Conservation (phyloP, 352 stramenopile genomes). For the Salisapilia sapeloensis region DNA sequence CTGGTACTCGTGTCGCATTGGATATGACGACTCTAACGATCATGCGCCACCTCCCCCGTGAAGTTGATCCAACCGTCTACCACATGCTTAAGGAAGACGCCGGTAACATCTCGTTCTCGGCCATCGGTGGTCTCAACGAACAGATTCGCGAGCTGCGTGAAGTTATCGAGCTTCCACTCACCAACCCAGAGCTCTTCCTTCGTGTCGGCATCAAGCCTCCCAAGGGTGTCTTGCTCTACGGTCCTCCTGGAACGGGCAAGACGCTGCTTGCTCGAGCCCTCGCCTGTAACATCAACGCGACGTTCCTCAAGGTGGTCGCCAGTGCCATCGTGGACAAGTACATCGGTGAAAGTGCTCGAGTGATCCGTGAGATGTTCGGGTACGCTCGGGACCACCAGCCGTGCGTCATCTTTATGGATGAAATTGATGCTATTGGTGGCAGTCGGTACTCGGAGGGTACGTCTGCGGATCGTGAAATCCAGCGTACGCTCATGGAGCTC, state of each 20-base stretch:
- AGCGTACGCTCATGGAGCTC: constrained; percentile 99
- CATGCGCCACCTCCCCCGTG: constrained; percentile 95
- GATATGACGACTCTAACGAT: constrained; percentile 99
- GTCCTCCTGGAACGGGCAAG: constrained; percentile 98
- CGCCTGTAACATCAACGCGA: constrained; percentile 98
- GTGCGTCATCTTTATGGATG: constrained; percentile 99
- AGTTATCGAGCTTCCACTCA: constrained; percentile 97
- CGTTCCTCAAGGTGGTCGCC: constrained; percentile 99
- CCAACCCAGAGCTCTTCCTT: constrained; percentile 98
- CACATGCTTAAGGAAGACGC: constrained; percentile 98
- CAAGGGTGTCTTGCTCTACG: constrained; percentile 96
- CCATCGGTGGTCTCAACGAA: constrained; percentile 97
- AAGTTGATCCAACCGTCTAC: constrained; percentile 99
- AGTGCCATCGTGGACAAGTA: constrained; percentile 99
- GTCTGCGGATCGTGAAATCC: constrained; percentile 94
- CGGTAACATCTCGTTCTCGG: constrained; percentile 92
- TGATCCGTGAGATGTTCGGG: constrained; percentile 99
- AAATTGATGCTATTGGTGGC: constrained; percentile 99
- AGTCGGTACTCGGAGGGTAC: constrained; percentile 96
- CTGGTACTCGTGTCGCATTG: constrained; percentile 93
- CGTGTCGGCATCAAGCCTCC: constrained; percentile 97
- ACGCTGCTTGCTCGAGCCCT: constrained; percentile 96
- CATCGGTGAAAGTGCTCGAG: constrained; percentile 98
- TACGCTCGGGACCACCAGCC: constrained; percentile 94
- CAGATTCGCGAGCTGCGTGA: constrained; percentile 95